Base-by-base conservation (phyloP, 2,329 filamentous ascomycete genomes). In the Sporothrix curviconia region DNA sequence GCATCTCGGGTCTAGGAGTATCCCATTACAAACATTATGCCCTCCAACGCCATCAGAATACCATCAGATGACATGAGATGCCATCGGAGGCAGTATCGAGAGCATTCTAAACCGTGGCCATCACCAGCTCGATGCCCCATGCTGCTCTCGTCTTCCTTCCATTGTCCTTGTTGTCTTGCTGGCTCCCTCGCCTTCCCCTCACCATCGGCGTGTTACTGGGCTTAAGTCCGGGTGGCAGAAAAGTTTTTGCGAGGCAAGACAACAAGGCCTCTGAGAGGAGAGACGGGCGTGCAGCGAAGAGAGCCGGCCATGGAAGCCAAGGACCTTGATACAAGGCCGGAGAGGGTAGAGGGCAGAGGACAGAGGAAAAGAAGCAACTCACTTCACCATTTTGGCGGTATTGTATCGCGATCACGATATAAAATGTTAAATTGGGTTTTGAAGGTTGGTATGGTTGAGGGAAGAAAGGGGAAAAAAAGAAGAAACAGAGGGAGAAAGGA, bases 351-450 rank as follows among this genome's bases (percentile, higher is more conserved):
- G 17, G 19, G 22, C 4, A 24, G 12, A 19, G 9, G n/a, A n/a
- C n/a, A 52, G 17, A 14, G 14, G 30, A 30, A 36, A 30, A 51
- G 17, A 51, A 43, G 50, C 8, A 37, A 92, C 92, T 88, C 88
- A 96, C 92, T 97, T 96, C 77, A 99, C 94, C 94, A 99, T 99
- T 77, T 91, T 96, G 87, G 81, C 90, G 89, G 91, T 89, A 75
- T 84, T 87, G 76, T 64, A 64, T 42, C 62, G 63, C 66, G 65
- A 66, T 66, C 63, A 57, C 55, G 55, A 54, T 37, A 52, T 49
- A 51, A 28, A 44, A 40, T 32, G n/a, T 46, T 19, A 62, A 66
- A 67, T 63, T 43, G 30, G 47, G 47, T 17, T n/a, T 37, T 42
- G 15, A 40, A 25, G 55, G 40, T 58, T 55, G 49, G 57, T 62